A percentile compares a stretch with the other conserved stretches of the same genome.
Evolutionary conservation across 2,329 filamentous ascomycete genomes (phyloP).

Genomic region (Microdochium trichocladiopsis): DNA sequence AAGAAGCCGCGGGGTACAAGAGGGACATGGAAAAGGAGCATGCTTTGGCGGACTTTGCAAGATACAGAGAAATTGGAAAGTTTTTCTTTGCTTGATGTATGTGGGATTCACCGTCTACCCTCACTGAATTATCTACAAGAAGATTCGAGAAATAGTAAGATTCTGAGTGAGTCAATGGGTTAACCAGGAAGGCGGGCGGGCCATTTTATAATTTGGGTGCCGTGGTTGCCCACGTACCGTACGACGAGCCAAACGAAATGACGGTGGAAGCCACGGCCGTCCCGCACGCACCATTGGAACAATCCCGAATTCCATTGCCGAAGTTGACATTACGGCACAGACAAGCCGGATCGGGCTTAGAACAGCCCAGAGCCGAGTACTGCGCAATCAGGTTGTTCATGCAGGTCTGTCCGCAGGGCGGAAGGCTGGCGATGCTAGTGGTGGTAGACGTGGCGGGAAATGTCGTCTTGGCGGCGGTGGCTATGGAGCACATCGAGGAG

Average conservation of each 20-base stretch:
- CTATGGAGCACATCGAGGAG: background rate
- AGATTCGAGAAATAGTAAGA: background rate
- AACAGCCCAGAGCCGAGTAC: slow-evolving; percentile 5
- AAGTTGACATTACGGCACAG: slow-evolving; percentile 9
- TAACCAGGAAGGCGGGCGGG: background rate
- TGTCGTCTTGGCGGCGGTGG: background rate
- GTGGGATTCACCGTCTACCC: background rate
- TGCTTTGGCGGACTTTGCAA: background rate
- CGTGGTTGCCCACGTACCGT: slow-evolving; percentile 3
- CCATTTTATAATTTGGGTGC: background rate
- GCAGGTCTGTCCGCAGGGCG: background rate
- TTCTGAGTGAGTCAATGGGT: background rate
- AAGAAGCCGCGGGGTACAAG: slow-evolving; percentile 3
- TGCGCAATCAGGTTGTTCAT: background rate
- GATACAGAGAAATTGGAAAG: background rate
- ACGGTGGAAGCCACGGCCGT: slow-evolving; percentile 5
- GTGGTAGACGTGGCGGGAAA: background rate
- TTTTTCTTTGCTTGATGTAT: background rate
- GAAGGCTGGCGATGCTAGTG: background rate
- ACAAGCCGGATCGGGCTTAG: slow-evolving; percentile 2
- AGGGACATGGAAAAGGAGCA: background rate
- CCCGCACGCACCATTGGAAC: slow-evolving; percentile 2
- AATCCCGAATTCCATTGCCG: slow-evolving; percentile 7
- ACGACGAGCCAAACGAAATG: slow-evolving; percentile 3
- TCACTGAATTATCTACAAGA: background rate